phyloP scores from a whole-genome alignment of 2,329 filamentous ascomycete genomes.

The Diaporthe sp. region DNA sequence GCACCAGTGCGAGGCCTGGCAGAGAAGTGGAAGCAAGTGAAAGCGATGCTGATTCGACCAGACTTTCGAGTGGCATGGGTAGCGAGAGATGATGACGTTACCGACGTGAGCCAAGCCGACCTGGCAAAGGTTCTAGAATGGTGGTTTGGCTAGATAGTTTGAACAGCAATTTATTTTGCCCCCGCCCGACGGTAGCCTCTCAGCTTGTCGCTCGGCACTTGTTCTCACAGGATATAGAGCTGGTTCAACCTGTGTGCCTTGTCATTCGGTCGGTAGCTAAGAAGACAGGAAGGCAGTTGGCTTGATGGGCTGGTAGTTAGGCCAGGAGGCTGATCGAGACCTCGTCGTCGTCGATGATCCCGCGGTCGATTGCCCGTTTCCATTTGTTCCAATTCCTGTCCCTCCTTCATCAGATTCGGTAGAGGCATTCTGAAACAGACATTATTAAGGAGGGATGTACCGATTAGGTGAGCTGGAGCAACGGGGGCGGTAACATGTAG shows the following conservation, averaged over 20 bases:
- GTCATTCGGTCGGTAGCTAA: not conserved
- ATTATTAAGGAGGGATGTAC: not conserved
- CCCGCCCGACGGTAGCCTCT: not conserved
- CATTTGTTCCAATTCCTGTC: fast-evolving
- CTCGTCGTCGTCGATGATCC: not conserved
- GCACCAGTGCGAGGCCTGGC: not conserved
- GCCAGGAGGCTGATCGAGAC: not conserved
- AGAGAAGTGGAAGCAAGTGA: slow-evolving; percentile 31
- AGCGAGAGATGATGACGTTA: not conserved
- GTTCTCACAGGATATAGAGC: fast-evolving
- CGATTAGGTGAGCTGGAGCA: too few species aligned
- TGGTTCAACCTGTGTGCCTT: not conserved
- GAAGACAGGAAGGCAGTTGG: not conserved
- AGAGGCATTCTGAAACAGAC: not conserved
- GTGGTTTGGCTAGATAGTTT: slow-evolving; percentile 24
- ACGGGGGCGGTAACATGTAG: too few species aligned
- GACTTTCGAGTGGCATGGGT: slow-evolving; percentile 40
- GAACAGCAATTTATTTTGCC: not conserved
- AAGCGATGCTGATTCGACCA: slow-evolving; percentile 34
- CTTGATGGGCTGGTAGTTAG: not conserved
- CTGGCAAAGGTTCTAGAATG: slow-evolving; percentile 16
- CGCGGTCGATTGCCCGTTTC: too few species aligned
- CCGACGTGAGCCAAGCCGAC: not conserved
- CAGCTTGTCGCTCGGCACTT: not conserved
- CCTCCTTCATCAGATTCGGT: not conserved